Evolutionary conservation across 768 basidiomycete genomes (phyloP), one percentile per base, ranked within the genome.

Genomic region (Boletus tylopilopsis): DNA sequence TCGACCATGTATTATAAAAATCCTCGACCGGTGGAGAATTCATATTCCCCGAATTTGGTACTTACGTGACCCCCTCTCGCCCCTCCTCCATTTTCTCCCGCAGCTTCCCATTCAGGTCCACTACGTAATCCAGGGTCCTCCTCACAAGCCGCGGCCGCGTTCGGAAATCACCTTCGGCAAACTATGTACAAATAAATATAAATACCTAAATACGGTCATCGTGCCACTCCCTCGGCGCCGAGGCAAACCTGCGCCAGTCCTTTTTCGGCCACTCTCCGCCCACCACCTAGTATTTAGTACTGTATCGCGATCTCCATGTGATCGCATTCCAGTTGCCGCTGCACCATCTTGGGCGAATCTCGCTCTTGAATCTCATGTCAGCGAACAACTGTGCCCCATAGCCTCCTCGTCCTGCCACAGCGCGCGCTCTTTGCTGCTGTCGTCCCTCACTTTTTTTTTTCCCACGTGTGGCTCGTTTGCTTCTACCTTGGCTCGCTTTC

Each of bases 221-320:
- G 55, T 56, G 55, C 69, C 67, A 65, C 53, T 53, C 53, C 72
- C 71, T 73, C 71, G 71, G 72, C 71, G 71, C 71, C 72, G 71
- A 71, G 71, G 72, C 57, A 38, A n/a, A 51, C 56, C 47, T 61
- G 49, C 39, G 33, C 54, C 33, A 58, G 51, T 56, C 68, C 65
- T 61, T 62, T 62, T 61, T 50, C 44, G 62, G 59, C 56, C 60
- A 57, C 52, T 45, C 61, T 69, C 69, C 62, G 62, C 42, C 56
- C 68, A 63, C 60, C 55, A 54, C 56, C n/a, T n/a, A n/a, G n/a
- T n/a, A n/a, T n/a, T n/a, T n/a, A n/a, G n/a, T 64, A 57, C 62
- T 62, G 54, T 59, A 64, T 64, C 63, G 60, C 56, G 54, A 62
- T 58, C 57, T 57, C 61, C 67, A 68, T 66, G 64, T 66, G 62